Evolutionary conservation across 2,329 filamentous ascomycete genomes (phyloP), one percentile per base, ranked within the genome.

Genomic region (Microsporum ferrugineum): DNA sequence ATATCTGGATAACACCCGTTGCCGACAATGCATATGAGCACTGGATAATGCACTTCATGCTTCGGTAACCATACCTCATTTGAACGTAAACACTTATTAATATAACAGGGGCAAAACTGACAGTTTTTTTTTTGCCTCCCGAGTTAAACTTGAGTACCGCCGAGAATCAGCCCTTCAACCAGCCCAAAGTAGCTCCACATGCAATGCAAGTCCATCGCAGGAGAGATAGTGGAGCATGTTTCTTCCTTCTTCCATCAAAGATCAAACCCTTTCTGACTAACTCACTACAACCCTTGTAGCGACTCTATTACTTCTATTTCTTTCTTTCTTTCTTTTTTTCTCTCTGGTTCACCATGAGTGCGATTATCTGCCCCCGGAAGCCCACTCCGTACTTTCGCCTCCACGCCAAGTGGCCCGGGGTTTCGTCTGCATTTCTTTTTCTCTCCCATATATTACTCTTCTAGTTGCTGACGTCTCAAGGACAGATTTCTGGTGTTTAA

Each of bases 191-290:
- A 51, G 45, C 45, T 51, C 45, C 45, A 51, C 45, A 51, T 29
- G 23, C 45, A 51, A 43, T 51, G 45, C 45, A 51, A 51, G 45
- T 51, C 45, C 45, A 51, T 51, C 45, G 45, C 45, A 51, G 45
- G 45, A 51, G 45, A 51, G 45, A 33, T 51, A 51, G 45, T 51
- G 45, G 45, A 51, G 45, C 45, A 51, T 51, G 45, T 51, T 51
- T 51, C 45, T 51, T 51, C 45, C 45, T 51, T 39, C 38, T 12
- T 51, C 45, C 45, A 29, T 29, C 27, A 51, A 43, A 51, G 45
- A 51, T 31, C 45, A 51, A 51, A 51, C 45, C 45, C 45, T 51
- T 23, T 51, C 45, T 29, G 45, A 51, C 45, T 51, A 51, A 51
- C 45, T 51, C 27, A 51, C 45, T 31, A 27, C 27, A 51, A 51